Conservation (phyloP, 768 basidiomycete species). For the Cyclocybe cylindracea region DNA sequence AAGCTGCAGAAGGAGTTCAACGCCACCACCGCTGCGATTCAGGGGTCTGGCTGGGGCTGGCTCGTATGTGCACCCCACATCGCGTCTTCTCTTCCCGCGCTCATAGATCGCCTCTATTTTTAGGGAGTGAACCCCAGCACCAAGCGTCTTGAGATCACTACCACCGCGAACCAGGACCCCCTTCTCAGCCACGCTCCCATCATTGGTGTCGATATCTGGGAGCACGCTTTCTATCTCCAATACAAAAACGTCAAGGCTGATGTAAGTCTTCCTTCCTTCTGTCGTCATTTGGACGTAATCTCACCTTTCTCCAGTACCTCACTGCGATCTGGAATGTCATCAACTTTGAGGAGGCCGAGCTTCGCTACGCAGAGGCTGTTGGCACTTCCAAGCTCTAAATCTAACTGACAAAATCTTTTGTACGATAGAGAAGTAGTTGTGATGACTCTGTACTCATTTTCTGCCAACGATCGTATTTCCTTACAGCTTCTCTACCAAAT, state of each 20-base stretch:
- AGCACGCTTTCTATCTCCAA: constrained; percentile 95
- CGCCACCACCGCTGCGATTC: constrained; percentile 79
- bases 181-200: constrained; percentile 74
- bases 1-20: constrained; percentile 82
- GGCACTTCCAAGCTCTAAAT: constrained; percentile 16
- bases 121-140: constrained; percentile 71
- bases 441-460: background rate
- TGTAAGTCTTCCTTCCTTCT: constrained; percentile 48
- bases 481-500: too few species aligned
- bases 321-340: constrained; percentile 95
- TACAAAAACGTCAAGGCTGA: constrained; percentile 95
- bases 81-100: too few species aligned
- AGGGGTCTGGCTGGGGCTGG: constrained; percentile 98
- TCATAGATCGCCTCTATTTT: background rate
- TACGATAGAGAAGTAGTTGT: background rate
- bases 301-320: constrained; percentile 80
- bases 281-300: constrained; percentile 28
- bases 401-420: background rate
- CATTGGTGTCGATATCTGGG: constrained; percentile 95
- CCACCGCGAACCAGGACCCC: constrained; percentile 97
- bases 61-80: constrained; percentile 52
- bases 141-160: constrained; percentile 80
- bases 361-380: constrained; percentile 51
- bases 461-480: too few species aligned
- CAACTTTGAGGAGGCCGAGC: constrained; percentile 88